phyloP scores from a whole-genome alignment of 805 yeast species.

The Wickerhamiella allomyrinae region DNA sequence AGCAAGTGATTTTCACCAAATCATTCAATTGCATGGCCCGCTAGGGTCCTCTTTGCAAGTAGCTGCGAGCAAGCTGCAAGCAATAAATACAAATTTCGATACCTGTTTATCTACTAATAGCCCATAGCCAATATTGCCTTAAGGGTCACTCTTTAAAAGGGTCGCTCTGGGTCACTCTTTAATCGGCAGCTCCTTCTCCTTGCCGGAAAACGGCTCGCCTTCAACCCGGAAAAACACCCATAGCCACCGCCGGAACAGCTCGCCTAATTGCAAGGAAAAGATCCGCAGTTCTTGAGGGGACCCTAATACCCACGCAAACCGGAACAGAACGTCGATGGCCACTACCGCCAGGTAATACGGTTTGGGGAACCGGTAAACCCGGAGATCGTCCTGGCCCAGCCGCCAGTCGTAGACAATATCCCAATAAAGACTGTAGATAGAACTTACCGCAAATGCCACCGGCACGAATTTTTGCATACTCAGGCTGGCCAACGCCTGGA shows the following conservation, averaged over 20 bases:
- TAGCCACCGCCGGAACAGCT: constrained; percentile 68
- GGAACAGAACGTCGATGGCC: constrained; percentile 42
- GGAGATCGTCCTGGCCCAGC: constrained; percentile 34
- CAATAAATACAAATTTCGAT: too few relatives aligned
- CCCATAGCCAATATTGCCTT: too few relatives aligned
- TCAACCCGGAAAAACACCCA: constrained; percentile 85
- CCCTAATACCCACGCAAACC: constrained; percentile 68
- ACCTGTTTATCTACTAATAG: too few relatives aligned
- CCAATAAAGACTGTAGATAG: constrained; percentile 76
- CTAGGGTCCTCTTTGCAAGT: too few relatives aligned
- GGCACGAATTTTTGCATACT: constrained; percentile 15
- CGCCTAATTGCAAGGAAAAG: constrained; percentile 55
- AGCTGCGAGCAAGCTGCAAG: too few relatives aligned
- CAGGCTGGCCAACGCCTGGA: constrained; percentile 8
- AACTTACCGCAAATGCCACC: constrained; percentile 42
- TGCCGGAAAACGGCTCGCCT: constrained; percentile 38
- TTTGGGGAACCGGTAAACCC: constrained; percentile 19
- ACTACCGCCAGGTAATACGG: constrained; percentile 44
- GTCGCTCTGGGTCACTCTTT: background rate
- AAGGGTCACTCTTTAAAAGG: too few relatives aligned
- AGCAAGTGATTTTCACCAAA: constrained; percentile 1
- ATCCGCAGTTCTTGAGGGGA: constrained; percentile 40
- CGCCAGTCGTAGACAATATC: constrained; percentile 87
- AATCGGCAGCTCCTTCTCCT: constrained; percentile 10
- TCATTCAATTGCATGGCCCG: too few relatives aligned